These are phyloP conservation scores for Boletus rubescentipes DNA, from an alignment of 768 basidiomycete genomes.

Conservation along the genomic window DNA sequence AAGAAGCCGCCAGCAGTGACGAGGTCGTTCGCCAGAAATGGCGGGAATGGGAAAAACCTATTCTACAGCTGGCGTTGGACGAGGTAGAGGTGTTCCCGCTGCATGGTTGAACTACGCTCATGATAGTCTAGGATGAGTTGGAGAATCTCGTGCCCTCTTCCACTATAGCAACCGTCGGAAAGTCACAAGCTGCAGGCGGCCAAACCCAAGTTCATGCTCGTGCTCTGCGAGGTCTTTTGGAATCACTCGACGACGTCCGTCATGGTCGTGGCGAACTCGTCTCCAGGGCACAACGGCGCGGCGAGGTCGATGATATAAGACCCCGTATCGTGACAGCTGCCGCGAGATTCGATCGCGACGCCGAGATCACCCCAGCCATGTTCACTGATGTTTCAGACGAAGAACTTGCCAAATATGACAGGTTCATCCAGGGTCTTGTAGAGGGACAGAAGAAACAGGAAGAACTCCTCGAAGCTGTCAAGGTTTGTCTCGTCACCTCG, in stretches of 20 bases:
- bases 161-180: constrained; percentile 38
- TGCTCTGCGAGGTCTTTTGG: constrained; percentile 69
- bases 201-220: constrained; percentile 65
- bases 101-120: constrained; percentile 2
- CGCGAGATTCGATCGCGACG: constrained; percentile 60
- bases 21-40: constrained; percentile 77
- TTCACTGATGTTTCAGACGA: constrained; percentile 83
- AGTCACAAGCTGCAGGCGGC: constrained; percentile 38
- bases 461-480: constrained; percentile 61
- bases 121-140: constrained; percentile 50
- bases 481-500: constrained; percentile 45
- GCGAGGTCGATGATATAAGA: constrained; percentile 71
- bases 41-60: constrained; percentile 80
- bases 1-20: constrained; percentile 74
- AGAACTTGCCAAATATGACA: constrained; percentile 80
- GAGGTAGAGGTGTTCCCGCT: constrained; percentile 37
- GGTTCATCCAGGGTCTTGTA: constrained; percentile 60
- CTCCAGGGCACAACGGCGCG: constrained; percentile 58
- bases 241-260: constrained; percentile 74
- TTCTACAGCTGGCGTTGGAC: constrained; percentile 69
- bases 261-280: constrained; percentile 61
- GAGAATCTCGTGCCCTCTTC: constrained; percentile 71
- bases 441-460: constrained; percentile 60
- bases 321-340: constrained; percentile 66
- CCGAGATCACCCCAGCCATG: constrained; percentile 77